Conservation (phyloP, 139 green algal genomes). For the Chlamydomonas schloesseri region DNA sequence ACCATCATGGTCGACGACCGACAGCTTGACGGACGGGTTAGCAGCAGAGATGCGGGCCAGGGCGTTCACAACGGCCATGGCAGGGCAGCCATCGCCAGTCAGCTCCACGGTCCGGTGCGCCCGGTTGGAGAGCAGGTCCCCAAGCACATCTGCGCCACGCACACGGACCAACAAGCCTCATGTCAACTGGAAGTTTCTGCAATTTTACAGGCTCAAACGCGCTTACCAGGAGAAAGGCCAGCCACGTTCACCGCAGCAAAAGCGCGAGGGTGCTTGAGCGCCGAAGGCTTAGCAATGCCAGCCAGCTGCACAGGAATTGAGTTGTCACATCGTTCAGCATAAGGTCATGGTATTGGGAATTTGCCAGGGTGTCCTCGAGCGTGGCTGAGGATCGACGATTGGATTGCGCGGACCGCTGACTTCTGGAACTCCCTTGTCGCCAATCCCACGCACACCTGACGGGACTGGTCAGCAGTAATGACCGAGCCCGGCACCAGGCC, state of each 20-base stretch:
- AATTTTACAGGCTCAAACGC: background rate
- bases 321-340: too few species aligned
- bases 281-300: slow-evolving; percentile 10
- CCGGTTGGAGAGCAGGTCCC: background rate
- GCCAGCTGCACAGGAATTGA: background rate
- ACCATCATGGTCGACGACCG: slow-evolving; percentile 37
- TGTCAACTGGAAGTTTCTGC: background rate
- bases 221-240: slow-evolving; percentile 17
- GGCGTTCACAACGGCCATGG: slow-evolving; percentile 7
- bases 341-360: too few species aligned
- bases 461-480: slow-evolving; percentile 7
- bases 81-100: background rate
- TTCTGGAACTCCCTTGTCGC: background rate
- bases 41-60: background rate
- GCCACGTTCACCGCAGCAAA: slow-evolving; percentile 18
- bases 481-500: slow-evolving; percentile 2
- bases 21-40: slow-evolving; percentile 37
- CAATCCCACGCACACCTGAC: background rate
- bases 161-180: background rate
- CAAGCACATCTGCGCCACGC: background rate
- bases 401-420: background rate
- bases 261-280: slow-evolving; percentile 35
- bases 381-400: background rate
- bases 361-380: too few species aligned
- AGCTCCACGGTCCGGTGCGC: slow-evolving; percentile 6